Percentiles rank a stretch among this genome's conserved stretches.
These are phyloP conservation scores for Przewalskia tangutica DNA, from an alignment of 257 asterid genomes.

Conservation along the genomic window DNA sequence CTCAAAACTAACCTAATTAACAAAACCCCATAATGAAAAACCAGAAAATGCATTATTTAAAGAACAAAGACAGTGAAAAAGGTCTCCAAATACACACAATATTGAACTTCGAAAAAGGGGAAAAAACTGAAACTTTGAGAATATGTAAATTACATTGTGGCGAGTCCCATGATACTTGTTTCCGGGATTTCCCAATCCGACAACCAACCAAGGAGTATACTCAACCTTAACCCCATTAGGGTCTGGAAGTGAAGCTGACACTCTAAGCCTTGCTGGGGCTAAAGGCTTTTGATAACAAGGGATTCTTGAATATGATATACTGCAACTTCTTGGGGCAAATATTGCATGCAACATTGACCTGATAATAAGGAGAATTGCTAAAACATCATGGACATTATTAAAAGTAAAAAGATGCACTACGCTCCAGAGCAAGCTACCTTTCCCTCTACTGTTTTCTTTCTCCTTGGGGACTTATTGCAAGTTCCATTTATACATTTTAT, in stretches of 20 bases:
- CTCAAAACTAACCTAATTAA: constrained; percentile 78
- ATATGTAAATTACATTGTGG: constrained; percentile 54
- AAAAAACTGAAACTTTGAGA: background rate
- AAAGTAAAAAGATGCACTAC: too few species aligned
- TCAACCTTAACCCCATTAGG: constrained; percentile 53
- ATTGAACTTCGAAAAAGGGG: background rate
- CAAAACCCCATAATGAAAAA: background rate
- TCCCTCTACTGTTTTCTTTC: too few species aligned
- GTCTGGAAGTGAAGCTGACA: constrained; percentile 43
- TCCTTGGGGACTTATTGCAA: too few species aligned
- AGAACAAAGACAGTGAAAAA: background rate
- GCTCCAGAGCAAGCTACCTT: too few species aligned
- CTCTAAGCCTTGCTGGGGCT: constrained; percentile 34
- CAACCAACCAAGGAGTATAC: constrained; percentile 95
- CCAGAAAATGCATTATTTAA: background rate
- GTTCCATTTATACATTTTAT: too few species aligned
- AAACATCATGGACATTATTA: background rate
- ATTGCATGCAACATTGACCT: constrained; percentile 55
- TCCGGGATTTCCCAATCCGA: constrained; percentile 98
- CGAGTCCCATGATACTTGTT: constrained; percentile 94
- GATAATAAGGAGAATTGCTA: background rate
- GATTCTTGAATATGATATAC: constrained; percentile 31
- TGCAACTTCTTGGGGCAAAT: constrained; percentile 31
- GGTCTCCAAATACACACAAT: background rate
- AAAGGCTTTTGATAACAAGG: constrained; percentile 29